Evolutionary conservation across 192 early-diverging fungal genomes (phyloP).

Genomic region (Polychytrium aggregatum): DNA sequence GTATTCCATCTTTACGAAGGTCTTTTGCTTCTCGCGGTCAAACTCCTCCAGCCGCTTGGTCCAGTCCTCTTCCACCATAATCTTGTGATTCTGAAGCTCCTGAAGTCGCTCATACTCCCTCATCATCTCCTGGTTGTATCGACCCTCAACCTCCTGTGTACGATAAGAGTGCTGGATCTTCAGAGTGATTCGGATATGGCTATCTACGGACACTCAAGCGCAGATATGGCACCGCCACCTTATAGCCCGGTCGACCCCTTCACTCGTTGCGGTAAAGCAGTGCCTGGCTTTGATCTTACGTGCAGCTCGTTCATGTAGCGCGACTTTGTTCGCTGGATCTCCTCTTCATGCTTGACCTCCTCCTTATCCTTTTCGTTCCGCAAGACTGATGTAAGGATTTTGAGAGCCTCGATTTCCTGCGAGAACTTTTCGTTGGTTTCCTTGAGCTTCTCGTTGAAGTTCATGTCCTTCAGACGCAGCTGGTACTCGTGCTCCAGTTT

Average conservation of each 20-base stretch:
- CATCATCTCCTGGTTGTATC: slow-evolving; percentile 45
- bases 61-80: slow-evolving; percentile 42
- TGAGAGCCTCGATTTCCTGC: slow-evolving; percentile 52
- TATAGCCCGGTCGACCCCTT: too few species aligned
- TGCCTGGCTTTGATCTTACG: too few species aligned
- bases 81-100: slow-evolving; percentile 36
- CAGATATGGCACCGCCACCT: too few species aligned
- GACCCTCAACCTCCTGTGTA: slow-evolving; percentile 32
- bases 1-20: slow-evolving; percentile 32
- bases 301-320: too few species aligned
- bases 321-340: slow-evolving; percentile 30
- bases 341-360: slow-evolving; percentile 46
- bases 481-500: slow-evolving; percentile 64
- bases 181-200: too few species aligned
- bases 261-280: too few species aligned
- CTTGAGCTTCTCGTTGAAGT: slow-evolving; percentile 58
- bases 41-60: slow-evolving; percentile 43
- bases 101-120: slow-evolving; percentile 53
- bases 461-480: slow-evolving; percentile 54
- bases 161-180: not conserved
- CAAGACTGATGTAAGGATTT: slow-evolving; percentile 45
- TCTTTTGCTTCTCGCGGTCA: slow-evolving; percentile 33
- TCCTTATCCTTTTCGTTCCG: slow-evolving; percentile 55
- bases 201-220: too few species aligned
- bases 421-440: slow-evolving; percentile 52